Base-by-base conservation (phyloP, 768 basidiomycete genomes). In the Lanmaoa pseudosensibilis region DNA sequence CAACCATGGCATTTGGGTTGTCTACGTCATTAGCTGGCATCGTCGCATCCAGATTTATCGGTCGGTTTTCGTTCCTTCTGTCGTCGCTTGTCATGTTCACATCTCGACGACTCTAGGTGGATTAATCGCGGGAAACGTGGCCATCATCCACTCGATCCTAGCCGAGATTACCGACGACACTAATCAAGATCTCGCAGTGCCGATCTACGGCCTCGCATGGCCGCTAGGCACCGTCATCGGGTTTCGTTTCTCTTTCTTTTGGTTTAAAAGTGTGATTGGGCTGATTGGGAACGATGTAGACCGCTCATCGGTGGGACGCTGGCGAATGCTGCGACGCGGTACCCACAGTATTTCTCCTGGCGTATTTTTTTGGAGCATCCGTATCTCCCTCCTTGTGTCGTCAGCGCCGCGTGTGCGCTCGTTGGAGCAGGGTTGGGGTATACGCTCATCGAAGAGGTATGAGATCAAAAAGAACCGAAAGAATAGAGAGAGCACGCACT, bases 141-240 rank as follows among this genome's bases (percentile, higher is more conserved):
- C 84, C 10, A 85, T 86, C 9, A 76, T 87, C 32, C 81, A 84
- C 50, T 81, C 82, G 2, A 78, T 84, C 21, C 73, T 88, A 0
- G 79, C 81, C 4, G 86, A 88, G 66, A 72, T 88, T 27, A 84
- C 85, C 9, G 83, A 88, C 63, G 66, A 79, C 9, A 81, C 80
- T 8, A 86, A 88, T 58, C 82, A 85, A 68, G 78, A 80, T 5
- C 61, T 77, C 23, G 83, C 82, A 15, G 83, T 83, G 61, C 80
- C 85, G 3, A 72, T 86, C 13, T 86, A 83, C 60, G 80, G 80
- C 11, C 68, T 86, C 13, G 76, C 78, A 43, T 85, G 82, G 83
- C 80, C 83, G 16, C 50, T 83, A 0, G 85, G 83, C 5, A 74
- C 77, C 4, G 77, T 83, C 49, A 72, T 86, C 34, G 83, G 82